These are phyloP conservation scores for Cladosporium oxysporum DNA, from an alignment of 2,329 filamentous ascomycete species.

Conservation along the genomic window DNA sequence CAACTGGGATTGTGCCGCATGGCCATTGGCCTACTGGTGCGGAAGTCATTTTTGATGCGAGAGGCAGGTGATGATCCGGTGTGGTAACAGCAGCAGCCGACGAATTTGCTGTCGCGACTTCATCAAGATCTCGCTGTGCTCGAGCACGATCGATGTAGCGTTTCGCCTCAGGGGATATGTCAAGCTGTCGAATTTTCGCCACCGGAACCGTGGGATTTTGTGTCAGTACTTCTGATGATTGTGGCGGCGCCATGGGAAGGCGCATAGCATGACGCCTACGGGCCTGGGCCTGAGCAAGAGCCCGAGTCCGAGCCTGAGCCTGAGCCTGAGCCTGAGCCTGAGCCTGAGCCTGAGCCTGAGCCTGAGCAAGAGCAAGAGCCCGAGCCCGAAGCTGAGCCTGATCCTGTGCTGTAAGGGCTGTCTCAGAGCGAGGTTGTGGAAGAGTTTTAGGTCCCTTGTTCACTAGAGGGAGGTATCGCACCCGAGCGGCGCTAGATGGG, in stretches of 20 bases:
- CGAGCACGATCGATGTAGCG: neutral
- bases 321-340: too few relatives aligned
- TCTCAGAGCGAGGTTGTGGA: neutral
- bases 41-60: neutral
- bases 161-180: neutral
- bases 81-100: neutral
- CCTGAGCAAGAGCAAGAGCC: neutral
- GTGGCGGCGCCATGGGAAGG: neutral
- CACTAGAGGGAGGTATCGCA: constrained; percentile 12
- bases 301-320: too few relatives aligned
- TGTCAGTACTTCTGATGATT: neutral
- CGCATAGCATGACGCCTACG: neutral
- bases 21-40: constrained; percentile 39
- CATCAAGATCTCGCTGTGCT: neutral
- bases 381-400: too few relatives aligned
- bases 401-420: neutral
- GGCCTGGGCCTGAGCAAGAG: too few relatives aligned
- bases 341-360: too few relatives aligned
- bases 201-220: neutral
- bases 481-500: neutral
- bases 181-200: neutral
- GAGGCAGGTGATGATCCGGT: neutral
- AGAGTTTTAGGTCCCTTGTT: neutral
- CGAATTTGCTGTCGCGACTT: neutral
- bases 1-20: constrained; percentile 54